phyloP scores from a whole-genome alignment of 1,284 basidiomycete species.

The Meira miltonrushii region DNA sequence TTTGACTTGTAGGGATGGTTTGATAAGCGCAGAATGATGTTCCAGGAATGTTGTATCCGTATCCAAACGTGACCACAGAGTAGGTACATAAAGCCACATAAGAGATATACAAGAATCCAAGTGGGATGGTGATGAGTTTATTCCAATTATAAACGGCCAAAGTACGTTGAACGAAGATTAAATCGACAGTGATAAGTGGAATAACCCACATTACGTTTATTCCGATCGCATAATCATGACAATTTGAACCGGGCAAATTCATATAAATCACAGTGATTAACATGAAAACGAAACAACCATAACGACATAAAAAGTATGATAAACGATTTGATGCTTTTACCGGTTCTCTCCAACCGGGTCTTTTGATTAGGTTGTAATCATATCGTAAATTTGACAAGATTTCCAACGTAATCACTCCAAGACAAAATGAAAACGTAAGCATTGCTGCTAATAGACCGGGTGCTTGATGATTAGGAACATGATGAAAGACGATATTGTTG shows the following conservation, averaged over 20 bases:
- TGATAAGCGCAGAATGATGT: slow-evolving; percentile 5
- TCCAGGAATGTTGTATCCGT: not conserved
- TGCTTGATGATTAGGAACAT: not conserved
- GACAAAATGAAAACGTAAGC: not conserved
- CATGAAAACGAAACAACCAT: not conserved
- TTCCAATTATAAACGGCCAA: slow-evolving; percentile 4
- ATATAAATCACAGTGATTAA: not conserved
- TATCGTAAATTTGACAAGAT: not conserved
- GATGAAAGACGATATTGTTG: not conserved
- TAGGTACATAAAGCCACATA: not conserved
- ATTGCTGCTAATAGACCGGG: not conserved
- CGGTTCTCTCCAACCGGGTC: not conserved
- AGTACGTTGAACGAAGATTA: slow-evolving; percentile 2
- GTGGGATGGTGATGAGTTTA: not conserved
- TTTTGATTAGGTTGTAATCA: not conserved
- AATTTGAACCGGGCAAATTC: not conserved
- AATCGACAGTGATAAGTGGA: not conserved
- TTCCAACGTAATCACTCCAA: not conserved
- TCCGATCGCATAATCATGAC: not conserved
- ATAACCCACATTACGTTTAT: not conserved
- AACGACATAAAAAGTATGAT: slow-evolving; percentile 1
- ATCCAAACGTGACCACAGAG: not conserved
- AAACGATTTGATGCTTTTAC: not conserved
- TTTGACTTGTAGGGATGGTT: not conserved
- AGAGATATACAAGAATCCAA: not conserved